Base-by-base conservation (phyloP, 2,329 filamentous ascomycete genomes). In the Septoria linicola region DNA sequence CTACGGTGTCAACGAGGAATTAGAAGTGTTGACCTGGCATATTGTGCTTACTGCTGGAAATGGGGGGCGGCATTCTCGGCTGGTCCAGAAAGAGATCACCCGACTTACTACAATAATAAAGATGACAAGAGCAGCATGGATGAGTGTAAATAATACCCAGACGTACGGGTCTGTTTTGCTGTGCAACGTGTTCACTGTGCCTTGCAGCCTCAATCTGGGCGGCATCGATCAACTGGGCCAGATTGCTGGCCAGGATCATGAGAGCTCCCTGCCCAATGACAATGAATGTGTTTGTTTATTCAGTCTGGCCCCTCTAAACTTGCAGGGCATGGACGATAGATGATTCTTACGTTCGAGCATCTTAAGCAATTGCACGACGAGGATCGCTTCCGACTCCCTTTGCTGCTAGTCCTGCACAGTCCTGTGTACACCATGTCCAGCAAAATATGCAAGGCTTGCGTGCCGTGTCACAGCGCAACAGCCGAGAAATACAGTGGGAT, bases 101-200 rank as follows among this genome's bases (percentile, higher is more conserved):
- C 23, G 43, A 39, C 27, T 14, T 21, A 36, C 17, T 35, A 37
- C 46, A 43, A 43, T 47, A 35, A 48, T 39, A 40, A 54, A 25
- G 35, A 37, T 10, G 10, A 46, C 31, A n/a, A 41, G 37, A 41
- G 48, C 17, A 27, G 41, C 46, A 54, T 42, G 23, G 41, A 54
- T 41, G 51, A 37, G 53, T 55, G 55, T 58, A 54, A 46, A 55
- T 55, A 48, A 55, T 53, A 50, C 41, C 35, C 21, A 34, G 25
- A 45, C 21, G 32, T 39, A 30, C 46, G 49, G 34, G 30, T n/a
- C 41, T 32, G 25, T 36, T 42, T 16, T 27, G 25, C 32, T 49
- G 52, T 54, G 54, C 51, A 37, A 54, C 48, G 54, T 49, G 51
- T 54, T 51, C 42, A 32, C 19, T 44, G 41, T 40, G 25, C 49